Conservation (phyloP, 2,329 filamentous ascomycete genomes). For the Aspergillus puulaauensis region DNA sequence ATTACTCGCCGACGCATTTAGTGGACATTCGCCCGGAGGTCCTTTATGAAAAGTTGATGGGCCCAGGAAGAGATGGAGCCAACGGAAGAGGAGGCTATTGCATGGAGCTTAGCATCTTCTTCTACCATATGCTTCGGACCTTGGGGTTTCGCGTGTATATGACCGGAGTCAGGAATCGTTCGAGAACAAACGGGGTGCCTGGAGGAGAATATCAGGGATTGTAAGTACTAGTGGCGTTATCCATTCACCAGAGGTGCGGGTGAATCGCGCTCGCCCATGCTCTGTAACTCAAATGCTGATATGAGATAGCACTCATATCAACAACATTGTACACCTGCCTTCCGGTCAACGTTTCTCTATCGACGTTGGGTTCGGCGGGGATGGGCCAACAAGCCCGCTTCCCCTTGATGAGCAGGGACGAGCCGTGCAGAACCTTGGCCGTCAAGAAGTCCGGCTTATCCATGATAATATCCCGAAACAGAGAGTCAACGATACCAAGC, state of each 20-base stretch:
- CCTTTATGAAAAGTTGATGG: conserved; percentile 53
- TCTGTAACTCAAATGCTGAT: not conserved
- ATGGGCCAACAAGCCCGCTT: conserved; percentile 59
- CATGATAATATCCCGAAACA: conserved; percentile 46
- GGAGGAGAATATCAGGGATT: conserved; percentile 27
- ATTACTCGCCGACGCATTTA: conserved; percentile 47
- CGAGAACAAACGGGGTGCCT: conserved; percentile 25
- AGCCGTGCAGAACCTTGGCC: conserved; percentile 51
- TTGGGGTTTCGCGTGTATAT: conserved; percentile 55
- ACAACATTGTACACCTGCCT: conserved; percentile 56
- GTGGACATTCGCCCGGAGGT: conserved; percentile 48
- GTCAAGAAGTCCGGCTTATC: conserved; percentile 56
- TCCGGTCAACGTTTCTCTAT: conserved; percentile 49
- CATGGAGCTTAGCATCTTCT: conserved; percentile 59
- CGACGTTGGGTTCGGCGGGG: conserved; percentile 63
- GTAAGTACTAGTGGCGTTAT: conserved; percentile 11
- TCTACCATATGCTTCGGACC: conserved; percentile 52
- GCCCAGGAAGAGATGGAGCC: conserved; percentile 5
- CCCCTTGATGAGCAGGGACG: conserved; percentile 44
- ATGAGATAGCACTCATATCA: conserved; percentile 52
- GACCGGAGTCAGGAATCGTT: conserved; percentile 49
- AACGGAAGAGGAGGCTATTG: conserved; percentile 59
- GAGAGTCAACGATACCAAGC: conserved; percentile 38
- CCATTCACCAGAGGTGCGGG: not conserved
- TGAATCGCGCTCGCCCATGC: not conserved